These are phyloP conservation scores for Auricularia heimuer DNA, from an alignment of 768 basidiomycete species.

Conservation along the genomic window DNA sequence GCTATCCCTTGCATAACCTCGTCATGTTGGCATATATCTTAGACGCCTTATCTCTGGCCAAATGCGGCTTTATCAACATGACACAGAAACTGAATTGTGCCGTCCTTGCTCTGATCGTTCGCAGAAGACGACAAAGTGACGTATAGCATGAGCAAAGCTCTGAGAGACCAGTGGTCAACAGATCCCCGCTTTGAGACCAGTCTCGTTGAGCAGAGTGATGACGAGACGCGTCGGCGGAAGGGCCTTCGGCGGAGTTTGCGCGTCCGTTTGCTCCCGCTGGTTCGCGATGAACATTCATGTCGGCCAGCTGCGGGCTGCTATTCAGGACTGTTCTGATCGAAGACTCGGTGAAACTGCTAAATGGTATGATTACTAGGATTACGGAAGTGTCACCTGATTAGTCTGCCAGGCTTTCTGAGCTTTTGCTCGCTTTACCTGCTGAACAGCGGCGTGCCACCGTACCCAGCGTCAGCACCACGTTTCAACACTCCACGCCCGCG, in stretches of 20 bases:
- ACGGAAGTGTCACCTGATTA: background rate
- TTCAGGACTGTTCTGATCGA: constrained; percentile 9
- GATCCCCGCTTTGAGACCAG: too few species aligned
- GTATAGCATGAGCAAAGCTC: too few species aligned
- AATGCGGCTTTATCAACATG: too few species aligned
- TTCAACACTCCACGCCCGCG: constrained; percentile 6
- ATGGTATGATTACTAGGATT: constrained; percentile 5
- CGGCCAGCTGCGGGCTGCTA: constrained; percentile 7
- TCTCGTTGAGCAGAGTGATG: too few species aligned
- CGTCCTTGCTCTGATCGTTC: too few species aligned
- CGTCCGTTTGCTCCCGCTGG: background rate
- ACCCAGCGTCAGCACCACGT: constrained; percentile 4
- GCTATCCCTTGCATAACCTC: too few species aligned
- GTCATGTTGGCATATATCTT: background rate
- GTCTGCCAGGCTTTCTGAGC: background rate
- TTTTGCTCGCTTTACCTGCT: background rate
- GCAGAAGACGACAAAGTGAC: too few species aligned
- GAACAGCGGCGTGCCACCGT: constrained; percentile 2
- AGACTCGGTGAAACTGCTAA: constrained; percentile 10
- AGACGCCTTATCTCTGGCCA: background rate
- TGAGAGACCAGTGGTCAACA: too few species aligned
- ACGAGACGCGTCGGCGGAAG: too few species aligned
- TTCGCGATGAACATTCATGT: background rate
- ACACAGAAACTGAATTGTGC: too few species aligned
- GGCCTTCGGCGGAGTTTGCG: too few species aligned